phyloP scores from a whole-genome alignment of 129 eudicot species.

The Erigeron canadensis region DNA sequence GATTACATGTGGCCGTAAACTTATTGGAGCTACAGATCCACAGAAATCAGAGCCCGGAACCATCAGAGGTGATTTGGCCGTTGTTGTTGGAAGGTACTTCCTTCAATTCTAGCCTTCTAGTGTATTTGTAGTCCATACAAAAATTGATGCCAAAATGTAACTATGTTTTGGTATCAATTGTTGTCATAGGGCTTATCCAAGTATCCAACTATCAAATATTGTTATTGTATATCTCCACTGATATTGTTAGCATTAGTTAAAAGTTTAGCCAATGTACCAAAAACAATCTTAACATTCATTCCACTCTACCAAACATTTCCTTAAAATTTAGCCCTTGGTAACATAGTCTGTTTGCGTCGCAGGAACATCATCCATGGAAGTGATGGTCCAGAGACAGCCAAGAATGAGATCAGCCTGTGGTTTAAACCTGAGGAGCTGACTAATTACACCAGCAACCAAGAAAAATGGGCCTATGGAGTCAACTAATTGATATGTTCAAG shows the following conservation, averaged over 20 bases:
- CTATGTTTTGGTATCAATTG: no score
- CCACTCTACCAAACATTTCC: no score
- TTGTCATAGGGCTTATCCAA: no score
- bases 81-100: slow-evolving; percentile 87
- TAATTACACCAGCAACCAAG: slow-evolving; percentile 72
- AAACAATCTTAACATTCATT: no score
- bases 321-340: not conserved
- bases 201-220: no score
- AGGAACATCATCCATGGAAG: slow-evolving; percentile 98
- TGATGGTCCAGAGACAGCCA: slow-evolving; percentile 99
- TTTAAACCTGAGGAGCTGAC: slow-evolving; percentile 93
- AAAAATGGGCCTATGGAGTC: slow-evolving; percentile 85
- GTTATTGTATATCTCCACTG: no score
- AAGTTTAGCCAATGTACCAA: no score
- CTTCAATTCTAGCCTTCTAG: not conserved
- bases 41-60: slow-evolving; percentile 97
- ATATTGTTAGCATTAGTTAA: no score
- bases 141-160: no score
- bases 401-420: slow-evolving; percentile 91
- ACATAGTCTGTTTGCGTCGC: not conserved
- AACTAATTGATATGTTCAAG: slow-evolving; percentile 36
- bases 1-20: slow-evolving; percentile 91
- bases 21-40: slow-evolving; percentile 98
- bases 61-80: slow-evolving; percentile 96
- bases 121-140: not conserved